phyloP scores from a whole-genome alignment of 73 alveolate species.

The Stentor coeruleus region DNA sequence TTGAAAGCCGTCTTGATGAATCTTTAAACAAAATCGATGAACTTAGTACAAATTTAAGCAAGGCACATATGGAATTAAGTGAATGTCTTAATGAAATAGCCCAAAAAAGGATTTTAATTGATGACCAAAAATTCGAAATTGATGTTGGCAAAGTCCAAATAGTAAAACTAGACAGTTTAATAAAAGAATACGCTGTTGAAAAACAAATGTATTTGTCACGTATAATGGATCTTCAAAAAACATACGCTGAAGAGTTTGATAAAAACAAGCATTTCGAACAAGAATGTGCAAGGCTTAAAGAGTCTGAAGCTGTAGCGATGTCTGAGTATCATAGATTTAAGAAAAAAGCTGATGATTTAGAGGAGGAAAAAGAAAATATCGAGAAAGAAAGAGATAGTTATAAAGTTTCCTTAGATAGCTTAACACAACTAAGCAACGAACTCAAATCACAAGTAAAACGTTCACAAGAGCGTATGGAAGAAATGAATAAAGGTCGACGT shows the following conservation, averaged over 20 bases:
- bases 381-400: constrained; percentile 16
- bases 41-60: not conserved
- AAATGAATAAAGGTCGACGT: not conserved
- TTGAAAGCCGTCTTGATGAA: constrained; percentile 5
- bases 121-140: constrained; percentile 4
- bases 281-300: not conserved
- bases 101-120: constrained; percentile 11
- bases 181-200: not conserved
- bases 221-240: not conserved
- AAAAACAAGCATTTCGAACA: constrained; percentile 8
- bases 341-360: constrained; percentile 2
- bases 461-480: not conserved
- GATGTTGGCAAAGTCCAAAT: constrained; percentile 22
- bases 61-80: not conserved
- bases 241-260: not conserved
- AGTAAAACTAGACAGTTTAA: not conserved
- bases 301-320: not conserved
- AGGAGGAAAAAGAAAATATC: not conserved
- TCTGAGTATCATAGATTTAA: not conserved
- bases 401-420: not conserved
- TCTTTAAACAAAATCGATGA: not conserved
- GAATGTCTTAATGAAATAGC: constrained; percentile 12
- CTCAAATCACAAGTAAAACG: not conserved
- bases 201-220: not conserved
- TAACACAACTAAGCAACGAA: not conserved